Evolutionary conservation across 345 rosid species (phyloP).

Genomic region (Ailanthus altissimus): DNA sequence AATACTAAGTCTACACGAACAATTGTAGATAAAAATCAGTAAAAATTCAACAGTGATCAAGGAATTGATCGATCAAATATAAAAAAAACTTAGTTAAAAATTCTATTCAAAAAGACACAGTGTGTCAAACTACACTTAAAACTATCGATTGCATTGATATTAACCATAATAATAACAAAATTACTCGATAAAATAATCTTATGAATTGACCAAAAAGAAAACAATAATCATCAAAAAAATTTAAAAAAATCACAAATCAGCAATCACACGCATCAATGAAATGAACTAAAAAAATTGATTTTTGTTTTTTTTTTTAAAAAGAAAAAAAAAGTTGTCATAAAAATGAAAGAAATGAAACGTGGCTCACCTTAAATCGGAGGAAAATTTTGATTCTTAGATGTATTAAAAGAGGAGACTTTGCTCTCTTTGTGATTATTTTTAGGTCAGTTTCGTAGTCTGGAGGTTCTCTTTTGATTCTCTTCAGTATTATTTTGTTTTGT

Average conservation of each 20-base stretch:
- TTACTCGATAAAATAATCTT: background rate
- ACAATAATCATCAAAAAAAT: background rate
- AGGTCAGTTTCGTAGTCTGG: constrained; percentile 18
- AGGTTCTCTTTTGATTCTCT: background rate
- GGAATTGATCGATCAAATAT: background rate
- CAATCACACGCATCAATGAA: background rate
- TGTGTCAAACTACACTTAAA: background rate
- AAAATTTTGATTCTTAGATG: constrained; percentile 7
- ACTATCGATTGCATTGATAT: background rate
- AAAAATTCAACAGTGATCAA: background rate
- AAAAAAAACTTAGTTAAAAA: background rate
- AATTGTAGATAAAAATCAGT: background rate
- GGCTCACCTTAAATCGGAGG: constrained; percentile 12
- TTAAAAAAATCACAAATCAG: background rate
- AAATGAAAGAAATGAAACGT: background rate
- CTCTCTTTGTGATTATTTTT: background rate
- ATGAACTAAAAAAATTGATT: background rate
- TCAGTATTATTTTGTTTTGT: background rate
- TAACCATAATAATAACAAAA: background rate
- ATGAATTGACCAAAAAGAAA: background rate
- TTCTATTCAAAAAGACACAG: background rate
- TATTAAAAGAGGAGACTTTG: constrained; percentile 4
- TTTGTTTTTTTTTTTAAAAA: too few species aligned
- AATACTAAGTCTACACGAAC: too few species aligned
- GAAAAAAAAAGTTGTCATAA: background rate